phyloP scores from a whole-genome alignment of 441 rosid genomes.

The Hura crepitans region DNA sequence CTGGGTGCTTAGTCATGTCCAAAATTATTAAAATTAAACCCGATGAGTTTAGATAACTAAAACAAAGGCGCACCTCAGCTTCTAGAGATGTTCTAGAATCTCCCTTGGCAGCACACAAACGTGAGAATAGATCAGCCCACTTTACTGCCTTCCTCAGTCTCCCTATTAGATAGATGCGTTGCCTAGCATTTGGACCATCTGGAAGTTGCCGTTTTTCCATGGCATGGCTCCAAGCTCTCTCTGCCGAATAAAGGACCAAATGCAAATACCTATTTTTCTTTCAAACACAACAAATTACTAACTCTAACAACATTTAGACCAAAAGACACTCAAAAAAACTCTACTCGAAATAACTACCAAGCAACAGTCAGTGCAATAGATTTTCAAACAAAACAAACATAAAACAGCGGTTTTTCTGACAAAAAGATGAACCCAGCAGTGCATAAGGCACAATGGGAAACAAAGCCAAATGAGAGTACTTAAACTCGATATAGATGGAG shows the following conservation, averaged over 20 bases:
- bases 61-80: slow-evolving; percentile 63
- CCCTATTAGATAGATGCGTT: slow-evolving; percentile 84
- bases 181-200: slow-evolving; percentile 89
- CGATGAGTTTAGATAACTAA: slow-evolving; percentile 15
- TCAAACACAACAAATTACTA: slow-evolving; percentile 22
- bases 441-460: no score
- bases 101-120: slow-evolving; percentile 71
- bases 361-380: not conserved
- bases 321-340: not conserved
- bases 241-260: slow-evolving; percentile 82
- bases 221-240: slow-evolving; percentile 99
- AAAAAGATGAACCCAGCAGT: not conserved
- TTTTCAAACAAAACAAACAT: not conserved
- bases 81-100: slow-evolving; percentile 88
- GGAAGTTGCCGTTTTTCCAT: slow-evolving; percentile 98
- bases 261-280: slow-evolving; percentile 70
- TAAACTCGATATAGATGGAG: not conserved
- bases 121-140: slow-evolving; percentile 83
- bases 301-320: not conserved
- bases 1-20: not conserved
- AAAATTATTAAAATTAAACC: not conserved
- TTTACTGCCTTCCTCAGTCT: slow-evolving; percentile 91
- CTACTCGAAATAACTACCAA: not conserved
- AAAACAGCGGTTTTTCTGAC: not conserved
- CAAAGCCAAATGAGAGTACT: not conserved